Conservation (phyloP, 192 early-diverging fungal species). For the Podila epicladia region DNA sequence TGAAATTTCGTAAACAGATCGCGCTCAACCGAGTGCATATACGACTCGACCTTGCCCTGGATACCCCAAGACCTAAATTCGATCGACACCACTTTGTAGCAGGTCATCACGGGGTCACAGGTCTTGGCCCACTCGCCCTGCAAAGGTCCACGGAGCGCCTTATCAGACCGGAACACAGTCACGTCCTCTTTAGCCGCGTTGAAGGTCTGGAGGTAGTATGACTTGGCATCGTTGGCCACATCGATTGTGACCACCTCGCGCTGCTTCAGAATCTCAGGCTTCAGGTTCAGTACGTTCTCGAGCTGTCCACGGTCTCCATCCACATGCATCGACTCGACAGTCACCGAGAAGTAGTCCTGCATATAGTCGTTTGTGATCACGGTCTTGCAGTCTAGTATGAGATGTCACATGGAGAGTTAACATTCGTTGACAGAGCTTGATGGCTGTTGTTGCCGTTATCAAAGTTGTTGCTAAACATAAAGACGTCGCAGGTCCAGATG, state of each 20-base stretch:
- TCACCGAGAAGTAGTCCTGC: constrained; percentile 75
- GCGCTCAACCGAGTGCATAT: constrained; percentile 65
- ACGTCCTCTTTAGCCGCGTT: constrained; percentile 70
- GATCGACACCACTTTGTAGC: constrained; percentile 82
- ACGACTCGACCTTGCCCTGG: constrained; percentile 71
- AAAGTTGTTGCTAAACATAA: too few relatives aligned
- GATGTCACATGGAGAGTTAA: too few relatives aligned
- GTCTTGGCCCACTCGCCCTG: constrained; percentile 67
- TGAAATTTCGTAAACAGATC: constrained; percentile 75
- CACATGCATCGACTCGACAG: constrained; percentile 79
- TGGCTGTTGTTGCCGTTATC: too few relatives aligned
- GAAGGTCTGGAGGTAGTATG: constrained; percentile 39
- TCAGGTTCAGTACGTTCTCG: constrained; percentile 68
- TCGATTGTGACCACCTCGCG: constrained; percentile 74
- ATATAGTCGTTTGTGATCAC: constrained; percentile 73
- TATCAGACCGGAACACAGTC: constrained; percentile 66
- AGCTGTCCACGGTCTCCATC: constrained; percentile 73
- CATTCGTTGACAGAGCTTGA: too few relatives aligned
- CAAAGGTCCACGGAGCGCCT: constrained; percentile 77
- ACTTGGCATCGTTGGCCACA: constrained; percentile 69
- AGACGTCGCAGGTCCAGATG: too few relatives aligned
- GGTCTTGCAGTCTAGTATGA: constrained; percentile 27
- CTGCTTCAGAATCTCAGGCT: constrained; percentile 61
- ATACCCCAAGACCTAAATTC: constrained; percentile 83
- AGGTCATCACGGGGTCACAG: constrained; percentile 81